Evolutionary conservation across 768 basidiomycete genomes (phyloP), one percentile per base, ranked within the genome.

Genomic region (Suillus plorans): DNA sequence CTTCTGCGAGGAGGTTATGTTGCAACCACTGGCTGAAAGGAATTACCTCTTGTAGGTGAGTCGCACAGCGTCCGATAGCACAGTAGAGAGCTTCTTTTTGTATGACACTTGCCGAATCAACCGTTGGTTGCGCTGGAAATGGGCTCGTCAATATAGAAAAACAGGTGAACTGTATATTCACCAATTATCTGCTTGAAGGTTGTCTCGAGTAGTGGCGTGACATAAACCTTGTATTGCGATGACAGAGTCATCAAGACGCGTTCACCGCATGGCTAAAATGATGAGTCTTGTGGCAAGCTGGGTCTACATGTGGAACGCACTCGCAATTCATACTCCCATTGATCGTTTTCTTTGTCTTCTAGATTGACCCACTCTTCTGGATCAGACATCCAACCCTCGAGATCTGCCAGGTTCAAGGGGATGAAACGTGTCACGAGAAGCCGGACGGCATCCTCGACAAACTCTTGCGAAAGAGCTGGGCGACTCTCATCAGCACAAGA

Each of bases 331-430:
- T 85, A 98, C 70, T 95, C 90, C 95, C 96, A 98, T 64, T 92
- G 87, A 45, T 96, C 95, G 50, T 88, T 91, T 67, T 95, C 94
- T 67, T 89, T 89, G 64, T 94, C 94, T 76, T 98, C 95, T 12
- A 86, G 76, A 65, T 94, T 92, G 13, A 97, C 85, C 94, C 95
- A 99, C 70, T 96, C 93, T 79, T 99, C 97, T 0, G 96, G 95
- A 73, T 96, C 94, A 18, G 84, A 82, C 77, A 89, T 82, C 92
- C 96, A 95, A 5, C 83, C 84, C 68, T 94, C 87, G 12, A 98
- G 82, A 74, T 98, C 97, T 2, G 83, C 78, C 6, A 90, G 83
- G 62, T 90, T 90, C 53, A 99, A 80, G 14, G 93, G 94, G 74
- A 99, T 88, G 71, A 97, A 89, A 10, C 90, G 85, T 28, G 88